Evolutionary conservation across 1,284 basidiomycete species (phyloP), one percentile per base, ranked within the genome.

Genomic region (Calocybe gambosa): DNA sequence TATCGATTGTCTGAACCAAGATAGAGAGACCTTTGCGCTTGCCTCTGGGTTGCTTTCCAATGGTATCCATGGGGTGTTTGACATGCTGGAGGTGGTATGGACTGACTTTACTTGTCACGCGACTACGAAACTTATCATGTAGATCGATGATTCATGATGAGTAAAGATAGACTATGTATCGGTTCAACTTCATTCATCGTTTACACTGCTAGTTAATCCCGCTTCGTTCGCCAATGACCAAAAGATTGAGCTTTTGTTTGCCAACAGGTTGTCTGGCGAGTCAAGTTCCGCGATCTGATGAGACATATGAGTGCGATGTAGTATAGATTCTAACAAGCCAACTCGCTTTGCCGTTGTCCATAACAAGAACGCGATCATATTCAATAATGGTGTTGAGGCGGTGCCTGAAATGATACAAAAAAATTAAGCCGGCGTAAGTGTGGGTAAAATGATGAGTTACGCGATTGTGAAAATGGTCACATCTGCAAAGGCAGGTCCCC

Each of bases 371-470:
- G 28, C 83, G 78, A 54, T 89, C 85, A 33, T 83, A 91, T 57
- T 93, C 85, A 49, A 95, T 78, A 58, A 97, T 94, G 2, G 93
- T 96, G 61, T 94, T 91, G 46, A 96, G 69, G 1, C 92, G 80
- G 63, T 93, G 91, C 16, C 89, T 89, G 55, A 42, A 36, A 23
- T 7, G 4, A 23, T 23, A 50, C 2, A 15, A 21, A 16, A n/a
- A 36, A 31, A 36, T 42, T 36, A n/a, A 34, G 8, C 33, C 10
- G 33, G 7, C 42, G 44, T 29, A 38, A 34, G 2, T n/a, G 47
- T 50, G 36, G 15, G 6, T 15, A 6, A 16, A 16, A 7, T 4
- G n/a, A 16, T 34, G n/a, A 15, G 8, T 7, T 68, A 87, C 80
- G 88, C 89, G 55, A 93, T 90, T 6, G 88, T 93, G 47, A 93